A percentile compares a stretch with the other conserved stretches of the same genome.
phyloP scores from a whole-genome alignment of 768 basidiomycete species.

The Termitomyces sp. region DNA sequence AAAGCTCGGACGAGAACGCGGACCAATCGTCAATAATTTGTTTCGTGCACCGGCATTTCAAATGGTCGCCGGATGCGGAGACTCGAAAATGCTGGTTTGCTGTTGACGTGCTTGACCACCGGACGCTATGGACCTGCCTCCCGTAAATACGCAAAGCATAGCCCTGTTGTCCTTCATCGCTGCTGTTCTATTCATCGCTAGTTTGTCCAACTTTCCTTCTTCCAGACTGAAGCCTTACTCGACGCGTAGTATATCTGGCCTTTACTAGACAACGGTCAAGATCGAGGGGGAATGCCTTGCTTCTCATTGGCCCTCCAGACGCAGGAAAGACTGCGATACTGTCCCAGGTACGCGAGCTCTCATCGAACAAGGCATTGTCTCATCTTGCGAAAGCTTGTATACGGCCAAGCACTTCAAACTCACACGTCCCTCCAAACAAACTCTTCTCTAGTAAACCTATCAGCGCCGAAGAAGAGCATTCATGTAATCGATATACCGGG shows the following conservation, averaged over 20 bases:
- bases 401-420: constrained; percentile 59
- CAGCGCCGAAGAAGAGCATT: constrained; percentile 39
- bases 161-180: constrained; percentile 10
- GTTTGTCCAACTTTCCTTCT: constrained; percentile 1
- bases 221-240: background rate
- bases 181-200: constrained; percentile 5
- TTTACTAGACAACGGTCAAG: constrained; percentile 41
- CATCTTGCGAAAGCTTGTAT: constrained; percentile 54
- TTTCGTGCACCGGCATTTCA: background rate
- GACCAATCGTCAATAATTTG: background rate
- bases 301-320: constrained; percentile 74
- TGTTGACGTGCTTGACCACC: background rate
- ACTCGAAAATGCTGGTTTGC: background rate
- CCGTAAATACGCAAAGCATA: background rate
- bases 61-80: background rate
- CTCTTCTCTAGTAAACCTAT: constrained; percentile 42
- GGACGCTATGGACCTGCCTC: background rate
- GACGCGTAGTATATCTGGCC: constrained; percentile 37
- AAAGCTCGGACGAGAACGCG: background rate
- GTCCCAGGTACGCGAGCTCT: constrained; percentile 49
- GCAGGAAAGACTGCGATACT: constrained; percentile 81
- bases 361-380: background rate
- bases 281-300: constrained; percentile 54
- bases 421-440: constrained; percentile 81
- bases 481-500: constrained; percentile 76